These are phyloP conservation scores for Cardamine resedifolia DNA, from an alignment of 345 rosid species.

Conservation along the genomic window DNA sequence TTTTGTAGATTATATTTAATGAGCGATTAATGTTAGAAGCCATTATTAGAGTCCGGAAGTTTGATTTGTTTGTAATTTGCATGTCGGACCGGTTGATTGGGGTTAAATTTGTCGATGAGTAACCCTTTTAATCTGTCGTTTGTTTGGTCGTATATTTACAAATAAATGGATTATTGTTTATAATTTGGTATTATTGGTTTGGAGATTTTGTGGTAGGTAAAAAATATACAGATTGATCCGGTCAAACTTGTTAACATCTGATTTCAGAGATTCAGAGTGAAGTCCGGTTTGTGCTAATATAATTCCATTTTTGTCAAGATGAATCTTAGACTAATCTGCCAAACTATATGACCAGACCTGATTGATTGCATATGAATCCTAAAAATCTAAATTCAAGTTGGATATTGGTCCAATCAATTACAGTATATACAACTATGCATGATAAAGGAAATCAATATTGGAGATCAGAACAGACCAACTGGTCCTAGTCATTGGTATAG, in stretches of 20 bases:
- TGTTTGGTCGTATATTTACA: not conserved
- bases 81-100: slow-evolving; percentile 11
- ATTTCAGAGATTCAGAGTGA: not conserved
- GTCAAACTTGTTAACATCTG: not conserved
- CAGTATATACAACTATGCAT: not conserved
- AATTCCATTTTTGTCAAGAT: not conserved
- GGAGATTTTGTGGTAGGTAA: not conserved
- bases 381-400: not conserved
- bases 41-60: not conserved
- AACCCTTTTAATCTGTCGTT: slow-evolving; percentile 23
- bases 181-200: not conserved
- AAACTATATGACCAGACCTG: not conserved
- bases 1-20: not conserved
- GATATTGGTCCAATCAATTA: not conserved
- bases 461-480: slow-evolving; percentile 21
- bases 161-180: not conserved
- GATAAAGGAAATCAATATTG: not conserved
- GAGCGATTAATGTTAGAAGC: slow-evolving; percentile 8
- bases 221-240: not conserved
- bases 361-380: not conserved
- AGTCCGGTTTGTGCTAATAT: not conserved
- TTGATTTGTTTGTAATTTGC: slow-evolving; percentile 13
- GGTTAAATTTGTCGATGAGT: slow-evolving; percentile 37
- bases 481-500: slow-evolving; percentile 14
- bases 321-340: not conserved